These are phyloP conservation scores for Neofusicoccum ribis DNA, from an alignment of 2,329 filamentous ascomycete genomes.

Conservation along the genomic window DNA sequence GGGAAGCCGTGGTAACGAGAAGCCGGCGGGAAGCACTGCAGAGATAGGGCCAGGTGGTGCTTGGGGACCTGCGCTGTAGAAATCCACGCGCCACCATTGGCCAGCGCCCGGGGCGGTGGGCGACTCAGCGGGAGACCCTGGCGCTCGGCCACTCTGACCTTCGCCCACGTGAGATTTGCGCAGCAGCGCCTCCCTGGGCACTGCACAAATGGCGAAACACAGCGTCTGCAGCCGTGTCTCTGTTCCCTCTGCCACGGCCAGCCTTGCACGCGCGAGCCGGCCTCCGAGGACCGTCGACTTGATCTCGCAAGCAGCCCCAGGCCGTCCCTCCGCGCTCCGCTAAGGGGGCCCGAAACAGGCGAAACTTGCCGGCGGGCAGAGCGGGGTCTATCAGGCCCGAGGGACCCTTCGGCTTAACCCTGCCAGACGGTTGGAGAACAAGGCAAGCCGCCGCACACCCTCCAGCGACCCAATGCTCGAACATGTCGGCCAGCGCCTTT, in stretches of 20 bases:
- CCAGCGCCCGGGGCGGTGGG: constrained; percentile 5
- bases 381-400: constrained; percentile 12
- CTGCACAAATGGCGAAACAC: too few species aligned
- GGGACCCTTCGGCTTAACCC: neutral
- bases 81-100: constrained; percentile 10
- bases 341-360: constrained; percentile 1
- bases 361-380: constrained; percentile 10
- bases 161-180: too few species aligned
- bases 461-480: neutral
- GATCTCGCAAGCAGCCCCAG: neutral
- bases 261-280: too few species aligned
- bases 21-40: constrained; percentile 2
- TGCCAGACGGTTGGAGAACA: neutral
- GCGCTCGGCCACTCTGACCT: neutral
- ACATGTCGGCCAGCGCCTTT: neutral
- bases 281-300: too few species aligned
- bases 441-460: neutral
- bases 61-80: constrained; percentile 7
- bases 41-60: constrained; percentile 19
- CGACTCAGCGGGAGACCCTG: neutral
- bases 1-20: constrained; percentile 3
- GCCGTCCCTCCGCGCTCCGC: neutral
- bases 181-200: too few species aligned
- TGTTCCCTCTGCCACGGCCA: too few species aligned
- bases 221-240: too few species aligned